Evolutionary conservation across 352 stramenopile genomes (phyloP), one percentile per base, ranked within the genome.

Genomic region (Globisporangium nodosum): DNA sequence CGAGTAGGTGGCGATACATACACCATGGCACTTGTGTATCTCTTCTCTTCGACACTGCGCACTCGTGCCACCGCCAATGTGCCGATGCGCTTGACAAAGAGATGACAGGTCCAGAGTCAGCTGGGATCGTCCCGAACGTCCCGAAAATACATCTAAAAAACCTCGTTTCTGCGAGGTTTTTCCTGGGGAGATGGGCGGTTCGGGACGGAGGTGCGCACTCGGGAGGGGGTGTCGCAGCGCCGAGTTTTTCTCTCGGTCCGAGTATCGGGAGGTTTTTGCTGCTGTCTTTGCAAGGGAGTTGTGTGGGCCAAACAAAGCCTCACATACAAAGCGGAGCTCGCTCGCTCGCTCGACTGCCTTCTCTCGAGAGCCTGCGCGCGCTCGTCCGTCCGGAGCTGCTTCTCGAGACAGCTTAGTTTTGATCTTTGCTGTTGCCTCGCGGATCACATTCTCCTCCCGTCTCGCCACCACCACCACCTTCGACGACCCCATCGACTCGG

Each of bases 331-430:
- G 33, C n/a, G 39, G 54, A n/a, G 47, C 31, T 15, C 37, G 37
- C 37, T 42, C 37, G 37, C 13, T 42, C 37, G 37, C 37, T 42
- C 37, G 37, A 15, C 24, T 27, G 37, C 8, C 37, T 42, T 42
- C 37, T 42, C 37, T 7, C 33, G 33, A 37, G 33, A 37, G 33
- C 33, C 6, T 11, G 33, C 33, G 33, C 33, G 33, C 33, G 33
- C 33, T 37, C 33, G 33, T 37, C 24, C 24, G 24, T 27, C 24
- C 24, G 24, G 24, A 27, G 24, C 24, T 27, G 24, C 24, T 27
- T 27, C 24, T 27, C 24, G 24, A 27, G 24, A 18, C 13, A 12
- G 37, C 31, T 61, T 65, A 69, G 57, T 66, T 66, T 69, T 61
- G 55, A 54, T 69, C 58, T 66, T 54, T 57, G 56, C 18, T 15